phyloP scores from a whole-genome alignment of 2,329 filamentous ascomycete genomes.

The Monilinia vaccinii-corymbosi region DNA sequence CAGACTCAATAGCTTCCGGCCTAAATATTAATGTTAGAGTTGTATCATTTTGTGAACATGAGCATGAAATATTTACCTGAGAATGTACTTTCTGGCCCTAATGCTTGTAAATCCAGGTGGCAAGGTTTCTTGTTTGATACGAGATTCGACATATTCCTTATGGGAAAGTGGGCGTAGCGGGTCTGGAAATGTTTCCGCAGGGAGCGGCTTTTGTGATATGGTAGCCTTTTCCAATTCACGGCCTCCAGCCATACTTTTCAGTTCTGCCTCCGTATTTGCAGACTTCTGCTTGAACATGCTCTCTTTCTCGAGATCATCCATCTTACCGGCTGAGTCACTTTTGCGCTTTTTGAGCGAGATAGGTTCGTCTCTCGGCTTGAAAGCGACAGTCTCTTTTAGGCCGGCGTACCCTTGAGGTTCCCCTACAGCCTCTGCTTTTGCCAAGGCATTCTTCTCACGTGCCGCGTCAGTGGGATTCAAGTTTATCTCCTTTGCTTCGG shows the following conservation, averaged over 20 bases:
- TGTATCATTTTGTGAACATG: constrained; percentile 2
- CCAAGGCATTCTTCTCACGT: constrained; percentile 1
- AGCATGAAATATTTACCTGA: constrained; percentile 41
- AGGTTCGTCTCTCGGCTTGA: background rate
- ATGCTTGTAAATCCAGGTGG: constrained; percentile 44
- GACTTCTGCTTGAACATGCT: constrained; percentile 12
- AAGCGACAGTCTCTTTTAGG: background rate
- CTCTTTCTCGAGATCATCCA: background rate
- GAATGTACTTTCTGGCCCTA: constrained; percentile 43
- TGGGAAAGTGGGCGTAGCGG: constrained; percentile 35
- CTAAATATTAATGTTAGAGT: constrained; percentile 12
- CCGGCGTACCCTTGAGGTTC: background rate
- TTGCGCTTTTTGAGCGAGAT: constrained; percentile 6
- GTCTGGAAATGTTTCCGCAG: constrained; percentile 12
- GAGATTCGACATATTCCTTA: constrained; percentile 41
- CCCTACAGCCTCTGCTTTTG: background rate
- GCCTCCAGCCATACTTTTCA: constrained; percentile 13
- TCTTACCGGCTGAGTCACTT: background rate
- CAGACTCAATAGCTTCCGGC: constrained; percentile 71
- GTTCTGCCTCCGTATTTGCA: constrained; percentile 16
- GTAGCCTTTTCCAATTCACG: constrained; percentile 12
- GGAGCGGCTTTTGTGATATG: constrained; percentile 5
- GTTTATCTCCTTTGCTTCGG: constrained; percentile 16
- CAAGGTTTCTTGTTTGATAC: constrained; percentile 37
- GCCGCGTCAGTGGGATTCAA: background rate